phyloP scores from a whole-genome alignment of 2,329 filamentous ascomycete species.

The Aspergillus fumigatiaffinis region DNA sequence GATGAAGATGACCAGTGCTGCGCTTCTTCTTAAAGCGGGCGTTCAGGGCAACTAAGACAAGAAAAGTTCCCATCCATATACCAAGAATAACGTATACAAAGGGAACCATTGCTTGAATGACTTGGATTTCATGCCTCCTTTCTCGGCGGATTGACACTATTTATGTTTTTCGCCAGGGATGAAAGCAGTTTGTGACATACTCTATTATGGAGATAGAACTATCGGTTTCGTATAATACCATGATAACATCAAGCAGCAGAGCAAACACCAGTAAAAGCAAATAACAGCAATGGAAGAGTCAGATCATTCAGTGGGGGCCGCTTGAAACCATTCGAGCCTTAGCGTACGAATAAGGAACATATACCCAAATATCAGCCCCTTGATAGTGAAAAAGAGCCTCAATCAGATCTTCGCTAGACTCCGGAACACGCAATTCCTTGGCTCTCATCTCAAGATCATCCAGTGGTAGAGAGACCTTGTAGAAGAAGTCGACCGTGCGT shows the following conservation, averaged over 20 bases:
- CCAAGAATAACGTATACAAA: neutral
- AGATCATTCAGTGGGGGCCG: neutral
- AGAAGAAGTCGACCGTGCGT: no score
- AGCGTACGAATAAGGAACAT: neutral
- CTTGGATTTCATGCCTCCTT: neutral
- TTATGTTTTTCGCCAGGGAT: neutral
- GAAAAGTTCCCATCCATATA: neutral
- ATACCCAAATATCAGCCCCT: neutral
- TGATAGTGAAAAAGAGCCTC: neutral
- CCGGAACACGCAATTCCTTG: neutral
- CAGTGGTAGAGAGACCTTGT: no score
- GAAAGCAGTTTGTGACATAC: neutral
- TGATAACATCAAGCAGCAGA: conserved; percentile 1
- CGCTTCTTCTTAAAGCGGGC: neutral
- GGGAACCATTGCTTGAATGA: neutral
- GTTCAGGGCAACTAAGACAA: neutral
- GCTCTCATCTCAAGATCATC: neutral
- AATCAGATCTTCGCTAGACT: neutral
- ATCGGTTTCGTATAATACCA: conserved; percentile 11
- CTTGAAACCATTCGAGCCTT: neutral
- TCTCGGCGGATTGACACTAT: neutral
- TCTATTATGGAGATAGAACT: conserved; percentile 1
- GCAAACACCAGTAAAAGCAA: no score
- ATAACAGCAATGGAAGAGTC: conserved; percentile 1
- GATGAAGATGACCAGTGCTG: neutral